Base-by-base conservation (phyloP, 1,139 yeast genomes). In the Oligophagozyma castellii region DNA sequence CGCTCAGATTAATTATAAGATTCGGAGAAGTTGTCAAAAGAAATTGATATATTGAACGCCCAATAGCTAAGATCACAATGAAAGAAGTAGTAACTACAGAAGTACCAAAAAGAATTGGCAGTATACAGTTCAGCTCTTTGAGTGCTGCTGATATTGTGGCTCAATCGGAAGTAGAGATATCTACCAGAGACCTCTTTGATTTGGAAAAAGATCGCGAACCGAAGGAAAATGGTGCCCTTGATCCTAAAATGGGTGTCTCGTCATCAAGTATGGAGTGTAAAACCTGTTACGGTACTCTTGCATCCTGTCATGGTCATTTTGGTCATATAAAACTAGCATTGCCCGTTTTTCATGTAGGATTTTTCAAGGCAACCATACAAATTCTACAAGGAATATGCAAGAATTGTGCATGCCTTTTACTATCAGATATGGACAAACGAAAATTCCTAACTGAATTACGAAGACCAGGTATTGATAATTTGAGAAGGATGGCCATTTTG, bases 271-370 rank as follows among this genome's bases (percentile, higher is more conserved):
- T 72, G 14, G 93, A 79, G 48, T 92, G 98, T 62, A 54, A 70
- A 11, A 92, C 96, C 0, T 92, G 99, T 58, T 84, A 74, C 43
- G 96, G 96, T 5, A 75, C 75, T 43, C 61, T 92, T 44, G 95
- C 95, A 0, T 71, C 93, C 2, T 92, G 99, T 53, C 95, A 89
- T 56, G 99, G 99, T 31, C 99, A 92, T 58, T 92, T 92, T 53
- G 99, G 99, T 24, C 94, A 92, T 49, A 72, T 92, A 39, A 71
- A 83, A 42, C 65, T 92, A 31, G 95, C 96, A 0, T 62, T 92
- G 29, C 99, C 99, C 2, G 96, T 86, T 12, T 92, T 89, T 59
- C 98, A 92, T 51, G 93, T 89, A 26, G 99, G 99, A 4, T 92
- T 84, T 53, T 89, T 92, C 65, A 89, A 86, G 53, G 76, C 92